Percentiles rank a stretch among this genome's conserved stretches.
phyloP scores from a whole-genome alignment of 2,329 filamentous ascomycete species.

The Paecilomyces variotii region DNA sequence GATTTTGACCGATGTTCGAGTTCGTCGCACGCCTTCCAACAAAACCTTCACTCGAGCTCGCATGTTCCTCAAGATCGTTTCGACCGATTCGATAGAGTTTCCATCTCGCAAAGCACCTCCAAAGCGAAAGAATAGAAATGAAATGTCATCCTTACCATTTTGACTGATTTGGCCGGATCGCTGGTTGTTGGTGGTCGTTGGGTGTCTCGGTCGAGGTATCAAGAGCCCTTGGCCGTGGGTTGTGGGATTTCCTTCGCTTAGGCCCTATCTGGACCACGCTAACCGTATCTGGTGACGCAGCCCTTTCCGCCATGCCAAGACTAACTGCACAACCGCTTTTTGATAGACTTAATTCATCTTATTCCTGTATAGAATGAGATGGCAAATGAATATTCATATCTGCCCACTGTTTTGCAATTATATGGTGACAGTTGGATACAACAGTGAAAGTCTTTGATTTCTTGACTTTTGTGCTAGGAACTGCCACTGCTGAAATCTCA shows the following conservation, averaged over 20 bases:
- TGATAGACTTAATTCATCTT: not conserved
- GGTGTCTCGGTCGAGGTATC: conserved; percentile 31
- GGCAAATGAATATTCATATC: not conserved
- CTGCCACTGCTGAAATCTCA: too few relatives aligned
- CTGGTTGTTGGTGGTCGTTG: conserved; percentile 33
- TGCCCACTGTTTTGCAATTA: not conserved
- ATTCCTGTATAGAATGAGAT: not conserved
- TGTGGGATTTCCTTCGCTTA: conserved; percentile 41
- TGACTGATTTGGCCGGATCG: conserved; percentile 40
- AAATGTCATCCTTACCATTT: conserved; percentile 34
- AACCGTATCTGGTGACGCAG: conserved; percentile 17
- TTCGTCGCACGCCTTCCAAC: not conserved
- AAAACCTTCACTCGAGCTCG: not conserved
- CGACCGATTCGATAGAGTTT: not conserved
- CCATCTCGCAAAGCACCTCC: conserved; percentile 10
- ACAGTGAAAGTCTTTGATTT: too few relatives aligned
- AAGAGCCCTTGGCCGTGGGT: conserved; percentile 25
- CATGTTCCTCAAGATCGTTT: not conserved
- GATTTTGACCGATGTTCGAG: not conserved
- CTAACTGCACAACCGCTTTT: not conserved
- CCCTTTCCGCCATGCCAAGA: conserved; percentile 10
- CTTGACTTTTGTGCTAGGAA: too few relatives aligned
- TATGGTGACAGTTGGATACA: not conserved
- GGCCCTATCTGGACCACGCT: conserved; percentile 28
- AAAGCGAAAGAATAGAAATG: conserved; percentile 8